Evolutionary conservation across 495 filamentous ascomycete species (phyloP).

Genomic region (Aspergillus sparsus): DNA sequence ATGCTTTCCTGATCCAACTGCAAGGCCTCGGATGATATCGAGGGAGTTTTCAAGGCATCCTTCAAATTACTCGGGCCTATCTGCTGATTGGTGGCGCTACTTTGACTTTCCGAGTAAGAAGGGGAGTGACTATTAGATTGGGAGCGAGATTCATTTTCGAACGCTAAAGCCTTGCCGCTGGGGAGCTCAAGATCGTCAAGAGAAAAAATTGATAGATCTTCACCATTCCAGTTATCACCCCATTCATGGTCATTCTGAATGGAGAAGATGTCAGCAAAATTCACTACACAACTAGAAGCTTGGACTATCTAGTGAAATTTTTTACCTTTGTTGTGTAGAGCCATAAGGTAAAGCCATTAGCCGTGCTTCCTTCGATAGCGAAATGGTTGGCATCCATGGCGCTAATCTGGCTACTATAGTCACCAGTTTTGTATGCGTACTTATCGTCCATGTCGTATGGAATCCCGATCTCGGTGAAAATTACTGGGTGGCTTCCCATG

Average conservation of each 20-base stretch:
- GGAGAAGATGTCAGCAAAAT: slow-evolving; percentile 2
- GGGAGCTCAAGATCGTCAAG: slow-evolving; percentile 72
- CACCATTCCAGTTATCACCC: slow-evolving; percentile 97
- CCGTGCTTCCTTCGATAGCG: slow-evolving; percentile 76
- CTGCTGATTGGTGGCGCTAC: slow-evolving; percentile 53
- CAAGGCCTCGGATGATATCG: slow-evolving; percentile 62
- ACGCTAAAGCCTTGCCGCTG: slow-evolving; percentile 32
- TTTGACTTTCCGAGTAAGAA: slow-evolving; percentile 59
- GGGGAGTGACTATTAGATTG: slow-evolving; percentile 56
- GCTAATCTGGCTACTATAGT: slow-evolving; percentile 88
- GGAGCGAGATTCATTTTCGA: slow-evolving; percentile 30
- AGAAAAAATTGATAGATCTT: slow-evolving; percentile 90
- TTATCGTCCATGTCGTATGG: slow-evolving; percentile 99
- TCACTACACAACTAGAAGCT: background rate
- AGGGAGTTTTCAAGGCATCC: slow-evolving; percentile 66
- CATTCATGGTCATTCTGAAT: slow-evolving; percentile 78
- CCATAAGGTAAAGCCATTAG: slow-evolving; percentile 89
- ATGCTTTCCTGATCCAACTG: slow-evolving; percentile 52
- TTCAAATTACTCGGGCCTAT: slow-evolving; percentile 73
- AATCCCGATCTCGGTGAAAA: slow-evolving; percentile 95
- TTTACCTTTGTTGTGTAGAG: slow-evolving; percentile 73
- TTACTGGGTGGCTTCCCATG: slow-evolving; percentile 85
- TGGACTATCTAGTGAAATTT: slow-evolving; percentile 13
- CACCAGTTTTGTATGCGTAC: slow-evolving; percentile 91
- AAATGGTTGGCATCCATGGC: slow-evolving; percentile 98